Percentiles rank a stretch among this genome's conserved stretches.
Evolutionary conservation across 78 protist genomes (phyloP).

Genomic region (Carpediemonas membranifera): DNA sequence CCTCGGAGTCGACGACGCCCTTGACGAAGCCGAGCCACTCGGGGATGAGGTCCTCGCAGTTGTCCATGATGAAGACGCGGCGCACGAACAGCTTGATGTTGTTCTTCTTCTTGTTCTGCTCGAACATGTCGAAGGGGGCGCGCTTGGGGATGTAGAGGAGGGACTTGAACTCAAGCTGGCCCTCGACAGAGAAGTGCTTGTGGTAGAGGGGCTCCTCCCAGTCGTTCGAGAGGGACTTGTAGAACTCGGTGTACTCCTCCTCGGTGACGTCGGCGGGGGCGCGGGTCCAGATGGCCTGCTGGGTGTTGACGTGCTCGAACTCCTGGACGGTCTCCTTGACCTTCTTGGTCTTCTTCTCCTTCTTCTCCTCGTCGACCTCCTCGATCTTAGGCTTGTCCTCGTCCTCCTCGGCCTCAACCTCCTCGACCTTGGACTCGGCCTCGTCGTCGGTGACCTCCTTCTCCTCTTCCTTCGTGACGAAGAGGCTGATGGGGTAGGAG

Average conservation of each 20-base stretch:
- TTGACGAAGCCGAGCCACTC: slow-evolving; percentile 89
- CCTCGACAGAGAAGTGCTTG: slow-evolving; percentile 98
- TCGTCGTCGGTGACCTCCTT: slow-evolving; percentile 60
- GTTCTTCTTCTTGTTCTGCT: slow-evolving; percentile 84
- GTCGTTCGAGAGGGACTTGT: slow-evolving; percentile 77
- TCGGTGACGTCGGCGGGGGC: slow-evolving; percentile 82
- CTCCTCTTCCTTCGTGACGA: slow-evolving; percentile 21
- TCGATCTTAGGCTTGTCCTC: slow-evolving; percentile 39
- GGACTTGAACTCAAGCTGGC: slow-evolving; percentile 91
- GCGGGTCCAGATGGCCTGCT: slow-evolving; percentile 97
- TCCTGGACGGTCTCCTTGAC: slow-evolving; percentile 71
- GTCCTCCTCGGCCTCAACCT: slow-evolving; percentile 49
- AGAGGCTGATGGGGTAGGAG: slow-evolving; percentile 86
- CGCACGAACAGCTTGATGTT: slow-evolving; percentile 98
- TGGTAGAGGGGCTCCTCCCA: slow-evolving; percentile 95
- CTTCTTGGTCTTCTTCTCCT: slow-evolving; percentile 60
- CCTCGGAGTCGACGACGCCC: slow-evolving; percentile 99
- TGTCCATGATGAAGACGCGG: slow-evolving; percentile 97
- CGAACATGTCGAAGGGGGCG: slow-evolving; percentile 96
- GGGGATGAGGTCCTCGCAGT: slow-evolving; percentile 94
- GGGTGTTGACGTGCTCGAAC: slow-evolving; percentile 90
- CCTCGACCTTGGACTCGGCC: too few relatives aligned
- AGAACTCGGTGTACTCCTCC: slow-evolving; percentile 98
- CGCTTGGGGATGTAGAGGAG: slow-evolving; percentile 91
- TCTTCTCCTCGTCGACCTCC: slow-evolving; percentile 30